phyloP scores from a whole-genome alignment of 2,329 filamentous ascomycete species.

The Hysterium pulicare region DNA sequence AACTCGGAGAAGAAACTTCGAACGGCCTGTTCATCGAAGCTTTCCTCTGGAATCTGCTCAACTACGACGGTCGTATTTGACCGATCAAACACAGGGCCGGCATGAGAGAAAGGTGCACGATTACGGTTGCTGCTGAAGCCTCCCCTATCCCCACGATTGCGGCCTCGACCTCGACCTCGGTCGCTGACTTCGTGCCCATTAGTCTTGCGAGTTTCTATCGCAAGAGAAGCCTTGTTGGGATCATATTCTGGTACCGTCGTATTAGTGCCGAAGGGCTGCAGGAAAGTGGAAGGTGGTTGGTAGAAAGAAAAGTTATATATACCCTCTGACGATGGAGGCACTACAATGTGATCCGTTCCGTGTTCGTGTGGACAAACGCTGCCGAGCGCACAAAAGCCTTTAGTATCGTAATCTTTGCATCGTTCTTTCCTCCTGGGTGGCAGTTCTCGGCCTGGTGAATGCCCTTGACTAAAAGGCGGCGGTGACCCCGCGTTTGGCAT shows the following conservation, averaged over 20 bases:
- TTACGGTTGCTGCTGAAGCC: constrained; percentile 30
- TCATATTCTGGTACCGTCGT: constrained; percentile 52
- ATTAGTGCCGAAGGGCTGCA: constrained; percentile 9
- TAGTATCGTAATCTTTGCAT: constrained; percentile 69
- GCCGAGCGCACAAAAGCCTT: constrained; percentile 68
- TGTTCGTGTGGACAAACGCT: constrained; percentile 69
- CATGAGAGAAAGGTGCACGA: constrained; percentile 58
- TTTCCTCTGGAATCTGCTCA: constrained; percentile 72
- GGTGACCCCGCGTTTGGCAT: constrained; percentile 30
- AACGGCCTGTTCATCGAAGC: constrained; percentile 63
- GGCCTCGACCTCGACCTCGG: constrained; percentile 39
- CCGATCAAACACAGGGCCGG: constrained; percentile 61
- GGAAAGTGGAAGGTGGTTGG: constrained; percentile 1
- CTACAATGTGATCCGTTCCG: constrained; percentile 52
- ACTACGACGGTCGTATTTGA: constrained; percentile 68
- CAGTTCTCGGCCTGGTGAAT: constrained; percentile 3
- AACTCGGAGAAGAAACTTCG: constrained; percentile 70
- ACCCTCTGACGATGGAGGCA: constrained; percentile 21
- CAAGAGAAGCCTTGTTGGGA: constrained; percentile 51
- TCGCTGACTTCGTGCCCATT: constrained; percentile 31
- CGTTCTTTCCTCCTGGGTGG: constrained; percentile 39
- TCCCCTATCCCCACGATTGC: constrained; percentile 34
- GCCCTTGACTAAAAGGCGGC: constrained; percentile 13
- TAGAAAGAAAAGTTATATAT: constrained; percentile 4
- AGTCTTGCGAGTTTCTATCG: constrained; percentile 22